A percentile compares a stretch with the other conserved stretches of the same genome.
phyloP scores from a whole-genome alignment of 208 protist genomes.

The Blechomonas ayalai region DNA sequence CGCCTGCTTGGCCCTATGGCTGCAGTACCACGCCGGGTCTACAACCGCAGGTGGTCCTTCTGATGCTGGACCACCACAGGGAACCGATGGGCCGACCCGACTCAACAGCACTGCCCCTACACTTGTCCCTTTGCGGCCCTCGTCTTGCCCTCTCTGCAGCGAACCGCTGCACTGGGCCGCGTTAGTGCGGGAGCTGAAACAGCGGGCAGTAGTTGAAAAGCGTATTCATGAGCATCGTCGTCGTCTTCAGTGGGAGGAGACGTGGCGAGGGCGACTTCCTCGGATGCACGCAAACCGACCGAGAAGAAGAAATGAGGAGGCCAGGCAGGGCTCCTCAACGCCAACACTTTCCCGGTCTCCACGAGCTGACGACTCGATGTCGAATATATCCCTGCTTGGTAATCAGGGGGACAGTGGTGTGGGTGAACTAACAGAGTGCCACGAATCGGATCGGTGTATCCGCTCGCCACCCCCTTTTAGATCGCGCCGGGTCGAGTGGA shows the following conservation, averaged over 20 bases:
- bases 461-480: neutral
- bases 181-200: conserved; percentile 56
- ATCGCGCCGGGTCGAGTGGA: neutral
- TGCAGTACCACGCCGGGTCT: conserved; percentile 13
- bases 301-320: neutral
- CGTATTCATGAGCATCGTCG: conserved; percentile 31
- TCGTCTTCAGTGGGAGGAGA: conserved; percentile 29
- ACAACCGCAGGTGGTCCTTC: conserved; percentile 1
- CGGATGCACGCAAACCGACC: conserved; percentile 5
- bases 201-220: conserved; percentile 29
- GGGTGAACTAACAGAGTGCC: too few relatives aligned
- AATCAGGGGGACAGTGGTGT: neutral
- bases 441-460: too few relatives aligned
- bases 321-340: neutral
- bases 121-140: conserved; percentile 17
- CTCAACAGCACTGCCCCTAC: neutral
- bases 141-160: conserved; percentile 61
- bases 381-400: neutral
- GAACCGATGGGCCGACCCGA: neutral
- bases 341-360: neutral
- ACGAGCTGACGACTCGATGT: neutral
- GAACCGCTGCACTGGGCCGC: conserved; percentile 52
- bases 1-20: conserved; percentile 71
- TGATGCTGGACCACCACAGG: neutral
- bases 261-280: conserved; percentile 24